These are phyloP conservation scores for Aspergillus sp. DNA, from an alignment of 2,329 filamentous ascomycete genomes.

Conservation along the genomic window DNA sequence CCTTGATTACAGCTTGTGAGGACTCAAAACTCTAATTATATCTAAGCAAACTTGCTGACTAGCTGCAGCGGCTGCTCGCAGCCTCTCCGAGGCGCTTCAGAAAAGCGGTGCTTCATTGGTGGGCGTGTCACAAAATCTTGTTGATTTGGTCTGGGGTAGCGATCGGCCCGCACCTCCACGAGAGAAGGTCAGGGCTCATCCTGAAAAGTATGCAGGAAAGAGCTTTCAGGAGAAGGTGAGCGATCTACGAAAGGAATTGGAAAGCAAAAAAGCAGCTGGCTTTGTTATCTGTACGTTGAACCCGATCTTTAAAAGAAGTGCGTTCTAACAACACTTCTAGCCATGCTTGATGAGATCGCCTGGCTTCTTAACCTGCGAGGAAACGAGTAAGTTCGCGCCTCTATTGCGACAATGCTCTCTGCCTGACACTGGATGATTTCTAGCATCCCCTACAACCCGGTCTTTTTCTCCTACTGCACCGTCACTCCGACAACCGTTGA, in stretches of 20 bases:
- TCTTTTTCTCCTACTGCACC: conserved; percentile 95
- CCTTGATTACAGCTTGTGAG: conserved; percentile 71
- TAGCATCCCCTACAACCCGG: conserved; percentile 91
- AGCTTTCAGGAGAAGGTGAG: conserved; percentile 77
- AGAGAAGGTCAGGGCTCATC: conserved; percentile 72
- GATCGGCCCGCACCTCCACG: conserved; percentile 72
- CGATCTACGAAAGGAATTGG: conserved; percentile 84
- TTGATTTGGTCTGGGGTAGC: conserved; percentile 85
- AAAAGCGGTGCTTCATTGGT: conserved; percentile 75
- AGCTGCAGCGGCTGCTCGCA: conserved; percentile 61
- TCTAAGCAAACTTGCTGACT: conserved; percentile 9
- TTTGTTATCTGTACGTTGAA: conserved; percentile 69
- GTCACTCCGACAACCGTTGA: conserved; percentile 74
- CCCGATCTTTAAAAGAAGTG: not conserved
- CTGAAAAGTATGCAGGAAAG: conserved; percentile 75
- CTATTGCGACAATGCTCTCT: not conserved
- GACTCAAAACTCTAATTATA: not conserved
- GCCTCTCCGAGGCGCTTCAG: conserved; percentile 83
- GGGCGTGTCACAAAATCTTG: conserved; percentile 75
- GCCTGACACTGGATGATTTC: not conserved
- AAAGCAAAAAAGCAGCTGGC: conserved; percentile 82
- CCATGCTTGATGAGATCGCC: conserved; percentile 93
- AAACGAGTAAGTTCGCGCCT: conserved; percentile 61
- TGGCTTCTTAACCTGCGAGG: conserved; percentile 98
- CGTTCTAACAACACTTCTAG: conserved; percentile 28